Evolutionary conservation across 345 rosid genomes (phyloP).

Genomic region (Excoecaria agallocha): DNA sequence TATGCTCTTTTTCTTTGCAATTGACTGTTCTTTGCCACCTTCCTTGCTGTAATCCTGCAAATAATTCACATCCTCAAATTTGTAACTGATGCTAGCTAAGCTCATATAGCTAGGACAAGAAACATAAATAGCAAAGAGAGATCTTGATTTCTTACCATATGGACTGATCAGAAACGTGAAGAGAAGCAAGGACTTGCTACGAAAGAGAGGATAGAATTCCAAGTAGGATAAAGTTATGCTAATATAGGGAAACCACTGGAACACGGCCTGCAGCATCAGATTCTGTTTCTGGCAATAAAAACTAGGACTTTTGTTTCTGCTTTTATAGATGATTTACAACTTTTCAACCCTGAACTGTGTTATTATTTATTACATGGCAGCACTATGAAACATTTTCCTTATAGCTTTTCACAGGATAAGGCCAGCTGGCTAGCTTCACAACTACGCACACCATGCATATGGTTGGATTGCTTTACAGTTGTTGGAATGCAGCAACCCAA

Average conservation of each 20-base stretch:
- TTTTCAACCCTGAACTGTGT: background rate
- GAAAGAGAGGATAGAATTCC: background rate
- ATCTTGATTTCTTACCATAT: conserved; percentile 13
- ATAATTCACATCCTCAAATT: background rate
- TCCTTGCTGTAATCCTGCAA: conserved; percentile 15
- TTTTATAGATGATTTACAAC: background rate
- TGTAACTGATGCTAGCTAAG: background rate
- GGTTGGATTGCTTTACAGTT: conserved; percentile 5
- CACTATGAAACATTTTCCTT: background rate
- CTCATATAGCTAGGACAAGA: too few species aligned
- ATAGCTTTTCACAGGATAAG: conserved; percentile 2
- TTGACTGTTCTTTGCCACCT: conserved; percentile 22
- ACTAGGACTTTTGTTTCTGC: conserved; percentile 19
- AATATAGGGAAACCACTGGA: conserved; percentile 13
- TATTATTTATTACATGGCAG: background rate
- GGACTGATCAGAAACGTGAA: background rate
- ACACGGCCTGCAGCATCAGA: conserved; percentile 21
- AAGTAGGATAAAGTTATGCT: background rate
- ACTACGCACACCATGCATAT: background rate
- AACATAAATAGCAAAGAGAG: background rate
- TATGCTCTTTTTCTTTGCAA: conserved; percentile 31
- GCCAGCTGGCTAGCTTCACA: conserved; percentile 8
- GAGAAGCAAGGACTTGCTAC: background rate
- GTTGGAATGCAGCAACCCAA: background rate
- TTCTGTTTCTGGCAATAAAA: conserved; percentile 18